These are phyloP conservation scores for Tulasnella sp. DNA, from an alignment of 768 basidiomycete genomes.

Conservation along the genomic window DNA sequence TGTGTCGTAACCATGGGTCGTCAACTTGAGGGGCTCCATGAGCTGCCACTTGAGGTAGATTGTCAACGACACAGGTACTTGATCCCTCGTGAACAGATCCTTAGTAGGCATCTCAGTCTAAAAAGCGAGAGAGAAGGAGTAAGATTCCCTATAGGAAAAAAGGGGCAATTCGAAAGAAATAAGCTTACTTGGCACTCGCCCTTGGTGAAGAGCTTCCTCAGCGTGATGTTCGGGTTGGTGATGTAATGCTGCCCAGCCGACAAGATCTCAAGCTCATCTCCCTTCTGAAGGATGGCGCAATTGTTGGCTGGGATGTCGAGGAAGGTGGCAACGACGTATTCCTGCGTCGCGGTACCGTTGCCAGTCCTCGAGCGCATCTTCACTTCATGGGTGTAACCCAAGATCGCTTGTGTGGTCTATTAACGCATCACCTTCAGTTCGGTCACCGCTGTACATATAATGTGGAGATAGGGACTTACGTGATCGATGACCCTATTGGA, in stretches of 20 bases:
- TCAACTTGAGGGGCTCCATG: constrained; percentile 49
- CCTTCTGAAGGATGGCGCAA: constrained; percentile 73
- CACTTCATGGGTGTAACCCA: constrained; percentile 73
- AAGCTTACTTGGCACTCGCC: constrained; percentile 55
- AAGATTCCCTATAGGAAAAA: too few species aligned
- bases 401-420: constrained; percentile 47
- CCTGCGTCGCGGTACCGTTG: constrained; percentile 33
- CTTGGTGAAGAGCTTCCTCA: constrained; percentile 68
- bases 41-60: constrained; percentile 76
- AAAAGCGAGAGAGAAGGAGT: too few species aligned
- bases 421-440: neutral
- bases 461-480: neutral
- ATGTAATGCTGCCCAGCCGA: constrained; percentile 77
- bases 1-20: constrained; percentile 74
- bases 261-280: constrained; percentile 67
- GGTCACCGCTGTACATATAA: constrained; percentile 23
- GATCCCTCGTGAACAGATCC: constrained; percentile 63
- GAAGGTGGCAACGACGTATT: constrained; percentile 72
- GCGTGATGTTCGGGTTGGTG: constrained; percentile 71
- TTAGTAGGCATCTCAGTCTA: constrained; percentile 58
- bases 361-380: constrained; percentile 54
- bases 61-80: constrained; percentile 74
- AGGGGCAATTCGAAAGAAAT: constrained; percentile 37
- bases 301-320: constrained; percentile 79
- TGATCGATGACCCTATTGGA: constrained; percentile 36